These are phyloP conservation scores for Saccharomycopsis synnaedendra DNA, from an alignment of 805 yeast genomes.

Conservation along the genomic window DNA sequence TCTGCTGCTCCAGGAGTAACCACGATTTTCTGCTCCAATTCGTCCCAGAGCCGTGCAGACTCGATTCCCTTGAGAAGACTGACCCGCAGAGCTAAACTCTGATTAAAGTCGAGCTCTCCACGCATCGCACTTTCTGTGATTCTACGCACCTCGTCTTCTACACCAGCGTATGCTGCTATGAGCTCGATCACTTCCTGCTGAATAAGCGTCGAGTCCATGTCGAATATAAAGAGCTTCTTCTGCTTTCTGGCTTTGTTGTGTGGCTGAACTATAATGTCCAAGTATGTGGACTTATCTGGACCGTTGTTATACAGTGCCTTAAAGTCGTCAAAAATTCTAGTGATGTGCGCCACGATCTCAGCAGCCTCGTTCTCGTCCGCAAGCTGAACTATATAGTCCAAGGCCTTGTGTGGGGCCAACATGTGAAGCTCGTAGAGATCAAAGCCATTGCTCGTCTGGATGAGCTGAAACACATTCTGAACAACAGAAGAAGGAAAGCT, in stretches of 20 bases:
- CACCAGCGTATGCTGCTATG: constrained; percentile 89
- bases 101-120: constrained; percentile 86
- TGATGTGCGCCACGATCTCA: not conserved
- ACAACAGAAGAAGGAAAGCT: constrained; percentile 12
- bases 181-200: constrained; percentile 94
- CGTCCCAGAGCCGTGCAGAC: constrained; percentile 63
- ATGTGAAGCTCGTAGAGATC: constrained; percentile 7
- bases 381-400: constrained; percentile 13
- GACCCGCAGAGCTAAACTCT: constrained; percentile 69
- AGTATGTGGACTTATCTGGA: constrained; percentile 3
- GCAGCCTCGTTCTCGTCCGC: not conserved
- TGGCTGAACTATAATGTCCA: constrained; percentile 35
- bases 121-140: constrained; percentile 95
- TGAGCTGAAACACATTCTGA: constrained; percentile 1
- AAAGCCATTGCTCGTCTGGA: constrained; percentile 3
- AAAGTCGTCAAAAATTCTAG: not conserved
- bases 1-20: constrained; percentile 84
- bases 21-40: constrained; percentile 52
- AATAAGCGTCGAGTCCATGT: constrained; percentile 95
- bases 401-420: constrained; percentile 14
- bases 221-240: constrained; percentile 67
- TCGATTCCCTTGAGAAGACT: constrained; percentile 73
- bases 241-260: constrained; percentile 23
- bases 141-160: constrained; percentile 75
- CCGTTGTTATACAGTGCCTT: constrained; percentile 1